Conservation (phyloP, 1,284 basidiomycete genomes). For the Cryptococcus jaspeensis region DNA sequence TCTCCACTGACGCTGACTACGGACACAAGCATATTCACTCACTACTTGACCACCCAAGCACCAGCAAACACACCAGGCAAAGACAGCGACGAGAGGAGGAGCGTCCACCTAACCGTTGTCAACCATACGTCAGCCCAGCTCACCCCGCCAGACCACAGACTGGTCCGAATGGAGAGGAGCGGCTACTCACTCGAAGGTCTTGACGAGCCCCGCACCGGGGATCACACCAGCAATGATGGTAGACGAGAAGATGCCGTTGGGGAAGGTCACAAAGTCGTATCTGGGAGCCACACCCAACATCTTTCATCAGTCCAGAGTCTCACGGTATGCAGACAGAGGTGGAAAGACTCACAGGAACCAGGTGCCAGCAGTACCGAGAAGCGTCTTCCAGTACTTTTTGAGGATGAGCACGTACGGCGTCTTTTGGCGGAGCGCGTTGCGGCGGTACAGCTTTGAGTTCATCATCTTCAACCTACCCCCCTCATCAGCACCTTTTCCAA, state of each 20-base stretch:
- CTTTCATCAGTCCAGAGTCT: no score
- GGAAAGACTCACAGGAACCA: slow-evolving; percentile 65
- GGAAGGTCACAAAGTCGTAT: slow-evolving; percentile 73
- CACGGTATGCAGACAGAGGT: background rate
- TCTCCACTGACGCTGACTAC: no score
- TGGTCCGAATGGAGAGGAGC: background rate
- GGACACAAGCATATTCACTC: no score
- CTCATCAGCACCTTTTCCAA: background rate
- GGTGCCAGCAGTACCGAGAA: slow-evolving; percentile 69
- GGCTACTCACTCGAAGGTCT: slow-evolving; percentile 46
- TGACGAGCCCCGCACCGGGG: slow-evolving; percentile 58
- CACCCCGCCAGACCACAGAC: no score
- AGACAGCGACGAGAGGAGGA: slow-evolving; percentile 68
- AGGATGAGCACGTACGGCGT: slow-evolving; percentile 55
- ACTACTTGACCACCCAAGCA: slow-evolving; percentile 62
- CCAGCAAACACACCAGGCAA: slow-evolving; percentile 67
- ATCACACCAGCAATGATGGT: slow-evolving; percentile 64
- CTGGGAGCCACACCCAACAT: no score
- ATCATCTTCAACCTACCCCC: slow-evolving; percentile 66
- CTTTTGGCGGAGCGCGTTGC: slow-evolving; percentile 64
- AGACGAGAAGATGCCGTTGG: slow-evolving; percentile 63
- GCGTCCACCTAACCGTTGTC: slow-evolving; percentile 75
- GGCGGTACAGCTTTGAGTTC: slow-evolving; percentile 64
- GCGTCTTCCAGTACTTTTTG: slow-evolving; percentile 65
- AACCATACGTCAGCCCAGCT: no score